A percentile compares a stretch with the other conserved stretches of the same genome.
phyloP scores from a whole-genome alignment of 306 rosid genomes.

The Prunus persica region DNA sequence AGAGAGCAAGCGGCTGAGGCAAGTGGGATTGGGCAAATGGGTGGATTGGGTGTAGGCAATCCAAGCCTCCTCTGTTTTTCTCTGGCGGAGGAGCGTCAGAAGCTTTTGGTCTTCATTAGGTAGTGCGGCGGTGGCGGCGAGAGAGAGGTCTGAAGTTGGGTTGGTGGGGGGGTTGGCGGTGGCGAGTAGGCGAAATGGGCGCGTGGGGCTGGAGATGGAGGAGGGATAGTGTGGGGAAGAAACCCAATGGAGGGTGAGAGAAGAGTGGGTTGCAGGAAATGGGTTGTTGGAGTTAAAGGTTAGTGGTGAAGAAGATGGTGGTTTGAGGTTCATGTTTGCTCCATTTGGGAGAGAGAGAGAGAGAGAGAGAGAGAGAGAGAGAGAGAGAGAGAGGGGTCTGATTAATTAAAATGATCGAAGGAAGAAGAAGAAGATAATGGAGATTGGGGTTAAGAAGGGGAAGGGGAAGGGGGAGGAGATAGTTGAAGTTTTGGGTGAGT shows the following conservation, averaged over 20 bases:
- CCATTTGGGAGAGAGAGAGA: constrained; percentile 34
- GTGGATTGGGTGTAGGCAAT: constrained; percentile 41
- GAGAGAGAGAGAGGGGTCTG: background rate
- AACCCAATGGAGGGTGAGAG: constrained; percentile 20
- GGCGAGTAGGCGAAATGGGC: constrained; percentile 23
- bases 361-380: background rate
- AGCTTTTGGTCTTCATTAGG: constrained; percentile 56
- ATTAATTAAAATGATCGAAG: background rate
- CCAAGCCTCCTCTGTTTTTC: constrained; percentile 93
- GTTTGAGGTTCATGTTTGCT: constrained; percentile 52
- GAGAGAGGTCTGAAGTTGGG: constrained; percentile 31
- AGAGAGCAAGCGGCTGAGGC: constrained; percentile 80
- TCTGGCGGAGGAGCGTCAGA: constrained; percentile 59
- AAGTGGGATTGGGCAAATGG: constrained; percentile 70
- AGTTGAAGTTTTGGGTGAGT: constrained; percentile 17
- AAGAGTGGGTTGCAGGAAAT: constrained; percentile 24
- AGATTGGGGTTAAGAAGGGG: background rate
- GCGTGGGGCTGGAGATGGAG: constrained; percentile 21
- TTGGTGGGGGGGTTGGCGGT: constrained; percentile 36
- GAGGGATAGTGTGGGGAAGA: constrained; percentile 26
- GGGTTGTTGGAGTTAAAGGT: constrained; percentile 19
- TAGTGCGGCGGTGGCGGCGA: constrained; percentile 23
- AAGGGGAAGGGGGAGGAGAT: background rate
- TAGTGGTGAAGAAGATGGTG: constrained; percentile 21
- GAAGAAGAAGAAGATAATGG: background rate